These are phyloP conservation scores for Mortierella sp. DNA, from an alignment of 371 early-diverging fungal genomes.

Conservation along the genomic window DNA sequence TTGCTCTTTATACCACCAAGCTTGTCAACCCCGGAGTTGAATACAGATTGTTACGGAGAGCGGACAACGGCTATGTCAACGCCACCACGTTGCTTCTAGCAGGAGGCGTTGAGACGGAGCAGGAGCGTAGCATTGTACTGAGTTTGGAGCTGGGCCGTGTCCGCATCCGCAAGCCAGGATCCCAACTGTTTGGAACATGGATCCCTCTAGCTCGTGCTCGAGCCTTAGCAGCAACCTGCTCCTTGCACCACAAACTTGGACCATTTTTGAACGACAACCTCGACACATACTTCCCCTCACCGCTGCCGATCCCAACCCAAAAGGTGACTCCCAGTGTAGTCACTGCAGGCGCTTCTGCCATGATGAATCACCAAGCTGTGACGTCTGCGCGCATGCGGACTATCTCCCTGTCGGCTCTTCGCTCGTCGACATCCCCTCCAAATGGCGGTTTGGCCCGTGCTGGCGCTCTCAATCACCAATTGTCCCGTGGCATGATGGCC, in stretches of 20 bases:
- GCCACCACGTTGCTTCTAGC: constrained; percentile 87
- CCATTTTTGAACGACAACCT: constrained; percentile 85
- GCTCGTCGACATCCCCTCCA: constrained; percentile 50
- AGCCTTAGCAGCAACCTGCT: constrained; percentile 87
- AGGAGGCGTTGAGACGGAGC: constrained; percentile 89
- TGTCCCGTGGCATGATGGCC: constrained; percentile 45
- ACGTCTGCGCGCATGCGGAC: constrained; percentile 52
- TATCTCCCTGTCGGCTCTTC: constrained; percentile 57
- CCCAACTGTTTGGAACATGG: constrained; percentile 89
- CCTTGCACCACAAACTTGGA: constrained; percentile 81
- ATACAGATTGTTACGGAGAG: constrained; percentile 79
- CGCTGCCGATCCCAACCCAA: constrained; percentile 70
- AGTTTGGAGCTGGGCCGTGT: constrained; percentile 88
- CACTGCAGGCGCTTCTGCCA: constrained; percentile 46
- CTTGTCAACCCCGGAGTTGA: constrained; percentile 68
- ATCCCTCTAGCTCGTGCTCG: constrained; percentile 90
- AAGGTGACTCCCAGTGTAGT: constrained; percentile 51
- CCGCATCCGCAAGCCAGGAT: constrained; percentile 80
- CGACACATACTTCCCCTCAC: constrained; percentile 79
- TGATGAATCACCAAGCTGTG: constrained; percentile 55
- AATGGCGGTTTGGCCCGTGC: constrained; percentile 29
- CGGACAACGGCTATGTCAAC: constrained; percentile 87
- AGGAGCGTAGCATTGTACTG: constrained; percentile 88
- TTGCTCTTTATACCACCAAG: constrained; percentile 80
- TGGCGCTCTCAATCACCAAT: constrained; percentile 40